phyloP scores from a whole-genome alignment of 2,329 filamentous ascomycete genomes.

The Zymoseptoria passerinii region DNA sequence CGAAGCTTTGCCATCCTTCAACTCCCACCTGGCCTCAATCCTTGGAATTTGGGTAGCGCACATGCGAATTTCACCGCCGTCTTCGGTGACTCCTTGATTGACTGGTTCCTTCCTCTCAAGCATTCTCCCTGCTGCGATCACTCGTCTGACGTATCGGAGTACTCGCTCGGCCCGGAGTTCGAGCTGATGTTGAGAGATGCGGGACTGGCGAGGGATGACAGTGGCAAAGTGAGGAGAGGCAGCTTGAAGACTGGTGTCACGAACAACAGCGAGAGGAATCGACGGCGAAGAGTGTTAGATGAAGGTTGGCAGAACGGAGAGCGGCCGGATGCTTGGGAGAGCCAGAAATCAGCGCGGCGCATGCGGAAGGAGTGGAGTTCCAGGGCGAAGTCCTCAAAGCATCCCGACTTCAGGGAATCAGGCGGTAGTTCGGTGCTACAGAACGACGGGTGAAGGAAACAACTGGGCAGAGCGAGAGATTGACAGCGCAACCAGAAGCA shows the following conservation, averaged over 20 bases:
- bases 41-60: slow-evolving; percentile 64
- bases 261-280: slow-evolving; percentile 13
- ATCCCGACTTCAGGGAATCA: background rate
- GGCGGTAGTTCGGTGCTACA: background rate
- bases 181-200: slow-evolving; percentile 27
- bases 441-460: background rate
- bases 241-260: background rate
- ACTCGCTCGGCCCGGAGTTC: slow-evolving; percentile 29
- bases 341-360: slow-evolving; percentile 25
- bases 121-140: slow-evolving; percentile 67
- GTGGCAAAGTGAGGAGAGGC: slow-evolving; percentile 4
- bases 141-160: slow-evolving; percentile 25
- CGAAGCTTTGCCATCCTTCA: slow-evolving; percentile 73
- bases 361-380: slow-evolving; percentile 16
- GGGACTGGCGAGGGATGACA: slow-evolving; percentile 18
- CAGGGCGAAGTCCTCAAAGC: slow-evolving; percentile 6
- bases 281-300: slow-evolving; percentile 13
- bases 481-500: too few relatives aligned
- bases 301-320: slow-evolving; percentile 29
- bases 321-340: slow-evolving; percentile 26
- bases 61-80: slow-evolving; percentile 67
- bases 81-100: slow-evolving; percentile 62
- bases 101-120: slow-evolving; percentile 75
- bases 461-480: too few relatives aligned
- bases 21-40: slow-evolving; percentile 67